These are phyloP conservation scores for Coemansia sp. DNA, from an alignment of 192 early-diverging fungal species.

Conservation along the genomic window DNA sequence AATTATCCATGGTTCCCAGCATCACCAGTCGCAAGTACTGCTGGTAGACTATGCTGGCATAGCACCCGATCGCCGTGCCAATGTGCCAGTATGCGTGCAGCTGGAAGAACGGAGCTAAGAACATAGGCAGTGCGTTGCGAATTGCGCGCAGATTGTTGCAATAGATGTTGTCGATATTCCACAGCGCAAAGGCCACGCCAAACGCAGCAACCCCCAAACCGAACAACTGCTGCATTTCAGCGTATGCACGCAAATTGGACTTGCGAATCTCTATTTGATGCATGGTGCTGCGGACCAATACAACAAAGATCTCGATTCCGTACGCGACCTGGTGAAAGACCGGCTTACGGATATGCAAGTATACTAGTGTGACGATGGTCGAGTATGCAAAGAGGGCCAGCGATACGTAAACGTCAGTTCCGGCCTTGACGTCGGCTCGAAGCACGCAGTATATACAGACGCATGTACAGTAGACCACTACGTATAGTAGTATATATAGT, in stretches of 20 bases:
- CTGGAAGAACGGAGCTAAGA: conserved; percentile 57
- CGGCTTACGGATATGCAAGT: conserved; percentile 66
- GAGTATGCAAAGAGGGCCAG: conserved; percentile 58
- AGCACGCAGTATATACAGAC: conserved; percentile 57
- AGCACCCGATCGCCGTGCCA: conserved; percentile 58
- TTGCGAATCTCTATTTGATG: conserved; percentile 45
- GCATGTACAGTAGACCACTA: conserved; percentile 63
- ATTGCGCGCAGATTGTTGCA: conserved; percentile 59
- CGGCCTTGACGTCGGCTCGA: conserved; percentile 49
- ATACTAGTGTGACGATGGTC: conserved; percentile 55
- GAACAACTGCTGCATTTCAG: conserved; percentile 40
- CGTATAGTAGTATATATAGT: neutral
- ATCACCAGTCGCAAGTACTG: conserved; percentile 58
- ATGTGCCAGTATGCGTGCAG: conserved; percentile 73
- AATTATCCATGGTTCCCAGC: conserved; percentile 41
- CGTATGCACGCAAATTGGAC: conserved; percentile 37
- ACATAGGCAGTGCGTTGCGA: conserved; percentile 52
- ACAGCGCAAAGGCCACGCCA: conserved; percentile 61
- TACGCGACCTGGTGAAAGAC: conserved; percentile 70
- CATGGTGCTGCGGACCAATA: conserved; percentile 53
- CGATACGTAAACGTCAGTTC: conserved; percentile 44
- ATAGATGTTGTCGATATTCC: conserved; percentile 79
- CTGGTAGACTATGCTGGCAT: conserved; percentile 57
- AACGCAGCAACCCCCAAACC: conserved; percentile 46
- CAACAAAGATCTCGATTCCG: conserved; percentile 54